phyloP scores from a whole-genome alignment of 164 flowering plant species.

The Echeveria elegans region DNA sequence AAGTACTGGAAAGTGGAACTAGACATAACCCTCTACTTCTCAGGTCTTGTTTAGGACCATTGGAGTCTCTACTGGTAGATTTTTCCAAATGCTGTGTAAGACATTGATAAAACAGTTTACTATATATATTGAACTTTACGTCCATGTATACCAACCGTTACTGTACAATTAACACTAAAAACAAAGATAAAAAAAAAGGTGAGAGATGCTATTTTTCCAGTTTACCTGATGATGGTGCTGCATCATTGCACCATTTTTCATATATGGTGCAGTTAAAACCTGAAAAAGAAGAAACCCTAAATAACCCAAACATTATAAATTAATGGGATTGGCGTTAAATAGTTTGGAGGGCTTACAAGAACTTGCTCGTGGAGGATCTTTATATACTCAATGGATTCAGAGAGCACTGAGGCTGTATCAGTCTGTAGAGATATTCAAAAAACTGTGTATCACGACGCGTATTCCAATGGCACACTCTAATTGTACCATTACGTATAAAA shows the following conservation, averaged over 20 bases:
- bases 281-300: slow-evolving; percentile 11
- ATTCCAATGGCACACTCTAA: background rate
- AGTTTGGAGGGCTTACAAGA: slow-evolving; percentile 33
- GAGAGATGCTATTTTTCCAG: too few species aligned
- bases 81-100: slow-evolving; percentile 32
- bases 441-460: background rate
- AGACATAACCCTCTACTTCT: slow-evolving; percentile 67
- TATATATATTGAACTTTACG: too few species aligned
- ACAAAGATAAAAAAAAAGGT: too few species aligned
- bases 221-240: slow-evolving; percentile 18
- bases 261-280: slow-evolving; percentile 59
- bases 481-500: too few species aligned
- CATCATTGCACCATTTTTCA: slow-evolving; percentile 57
- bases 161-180: too few species aligned
- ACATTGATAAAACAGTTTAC: background rate
- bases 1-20: slow-evolving; percentile 64
- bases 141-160: too few species aligned
- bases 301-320: background rate
- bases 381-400: slow-evolving; percentile 76
- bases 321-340: background rate
- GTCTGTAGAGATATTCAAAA: slow-evolving; percentile 18
- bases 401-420: slow-evolving; percentile 69
- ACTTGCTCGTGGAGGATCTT: slow-evolving; percentile 84
- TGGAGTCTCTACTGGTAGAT: slow-evolving; percentile 18
- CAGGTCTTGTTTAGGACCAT: slow-evolving; percentile 47